Evolutionary conservation across 768 basidiomycete species (phyloP), one percentile per base, ranked within the genome.

Genomic region (Termitomyces sp.): DNA sequence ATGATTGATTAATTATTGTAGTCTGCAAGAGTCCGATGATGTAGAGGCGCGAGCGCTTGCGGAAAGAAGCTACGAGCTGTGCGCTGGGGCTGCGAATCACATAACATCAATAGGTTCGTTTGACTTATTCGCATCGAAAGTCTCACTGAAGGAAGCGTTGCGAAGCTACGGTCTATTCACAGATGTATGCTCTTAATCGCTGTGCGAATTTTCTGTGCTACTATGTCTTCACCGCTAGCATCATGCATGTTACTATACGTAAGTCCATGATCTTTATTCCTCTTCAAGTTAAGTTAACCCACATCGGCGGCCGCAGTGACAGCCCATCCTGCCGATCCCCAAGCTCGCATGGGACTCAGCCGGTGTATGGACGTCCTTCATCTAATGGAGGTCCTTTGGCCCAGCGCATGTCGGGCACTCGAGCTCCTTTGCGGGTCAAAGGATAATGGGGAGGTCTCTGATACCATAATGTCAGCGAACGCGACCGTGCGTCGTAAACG

Each of bases 221-320:
- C 65, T 91, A 90, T 64, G 75, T 90, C 16, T 92, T 92, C 73
- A 86, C 86, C 3, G 89, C 89, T 16, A 82, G 83, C 56, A 83
- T 92, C 52, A 90, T 89, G 87, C 90, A 92, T 63, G 82, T 89
- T 45, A 84, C 84, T 2, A 85, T 76, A 40, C 69, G 90, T 92
- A 65, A 62, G 89, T 80, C 12, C 3, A 34, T n/a, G 19, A 4
- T 40, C 19, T 34, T 25, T 21, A 7, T 29, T 10, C 14, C 42
- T 19, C 5, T 40, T 47, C 44, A 64, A 47, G 37, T 41, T 41
- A 32, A n/a, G n/a, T n/a, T n/a, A n/a, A 21, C 53, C 53, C 23
- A 60, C 56, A 48, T 34, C 21, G 19, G 9, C 23, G 21, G 17
- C 2, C 7, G 7, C 60, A 86, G 90, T 91, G 41, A 84, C 82